Evolutionary conservation across 2,329 filamentous ascomycete species (phyloP), one percentile per base, ranked within the genome.

Genomic region (Coniochaeta sp.): DNA sequence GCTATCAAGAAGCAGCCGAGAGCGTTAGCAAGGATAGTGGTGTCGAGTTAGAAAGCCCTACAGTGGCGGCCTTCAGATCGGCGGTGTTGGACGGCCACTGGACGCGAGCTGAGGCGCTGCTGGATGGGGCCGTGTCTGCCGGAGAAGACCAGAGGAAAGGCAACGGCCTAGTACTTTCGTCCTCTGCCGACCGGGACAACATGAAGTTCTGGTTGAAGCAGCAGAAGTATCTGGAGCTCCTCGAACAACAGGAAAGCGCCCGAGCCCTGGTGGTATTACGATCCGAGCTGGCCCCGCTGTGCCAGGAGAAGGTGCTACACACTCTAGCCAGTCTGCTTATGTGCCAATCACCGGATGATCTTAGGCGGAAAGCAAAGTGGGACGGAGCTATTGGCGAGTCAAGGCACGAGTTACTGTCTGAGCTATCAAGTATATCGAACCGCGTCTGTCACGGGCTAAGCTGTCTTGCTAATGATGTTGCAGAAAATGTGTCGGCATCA

Each of bases 141-240:
- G 76, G 74, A 7, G 70, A 73, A 36, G 65, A 67, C 34, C 65
- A 68, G 10, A 68, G 70, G 24, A 60, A 67, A 50, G 75, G 75
- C 0, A 80, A 84, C 64, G 90, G 88, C 1, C 77, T 99, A 59
- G 84, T 91, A 17, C 80, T 98, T 58, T 85, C 88, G 17, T 84
- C 90, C 50, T 88, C 85, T 26, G 89, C 91, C 7, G 89, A 96
- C 67, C 82, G 83, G 60, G 86, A 88, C 65, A 81, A 89, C 58
- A 93, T 99, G 89, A 83, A 88, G 55, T 97, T 98, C 72, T 88
- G 87, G 79, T 79, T 99, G 68, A 84, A 93, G 64, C 90, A 96
- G 71, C 95, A 99, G 72, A 98, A 98, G 73, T 99, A 93, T 68
- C 79, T 99, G 32, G 95, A 99, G 75, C 78, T 96, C 9, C 77